Evolutionary conservation across 2,329 filamentous ascomycete genomes (phyloP), one percentile per base, ranked within the genome.

Genomic region (Plenodomus tracheiphilus): DNA sequence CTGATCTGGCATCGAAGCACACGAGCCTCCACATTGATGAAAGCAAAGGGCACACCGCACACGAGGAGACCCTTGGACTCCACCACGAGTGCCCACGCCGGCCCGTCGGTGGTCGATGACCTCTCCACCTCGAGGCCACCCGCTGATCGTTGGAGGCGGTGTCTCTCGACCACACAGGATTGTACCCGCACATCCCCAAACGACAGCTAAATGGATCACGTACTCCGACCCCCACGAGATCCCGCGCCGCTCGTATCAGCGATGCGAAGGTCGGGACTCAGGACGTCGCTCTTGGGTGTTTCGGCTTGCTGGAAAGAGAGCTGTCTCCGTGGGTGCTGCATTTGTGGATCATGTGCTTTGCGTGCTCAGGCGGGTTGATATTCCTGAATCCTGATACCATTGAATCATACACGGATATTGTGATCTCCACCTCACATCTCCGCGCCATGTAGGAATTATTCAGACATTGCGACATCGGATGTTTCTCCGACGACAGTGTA

Each of bases 191-290:
- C 53, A 54, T 46, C 49, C 49, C 49, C 49, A 56, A 54, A 54
- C 49, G 41, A 61, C 58, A 44, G 36, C 58, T 62, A 62, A 63
- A 64, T 54, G 56, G 56, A 65, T 65, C 56, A 63, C 62, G 63
- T 65, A 64, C 55, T 57, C 46, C 39, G 17, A 53, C 58, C 62
- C 61, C 59, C 61, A 62, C 62, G 44, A 9, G 38, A 63, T 54
- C 59, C 63, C 62, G 47, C 57, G 50, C 16, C 20, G 47, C 51
- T 42, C 44, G 43, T 52, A 53, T 42, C 58, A 49, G 51, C 58
- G 54, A 55, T 59, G 41, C 41, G 43, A 49, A 39, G 40, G 39
- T 13, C 41, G 43, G 48, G 6, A 42, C 39, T 13, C 41, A 46
- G 48, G 6, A 42, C 39, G 22, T 49, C 42, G 35, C 42, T 39